Evolutionary conservation across 176 grass and related monocot genomes (phyloP), one percentile per base, ranked within the genome.

Genomic region (Ananas comosus): DNA sequence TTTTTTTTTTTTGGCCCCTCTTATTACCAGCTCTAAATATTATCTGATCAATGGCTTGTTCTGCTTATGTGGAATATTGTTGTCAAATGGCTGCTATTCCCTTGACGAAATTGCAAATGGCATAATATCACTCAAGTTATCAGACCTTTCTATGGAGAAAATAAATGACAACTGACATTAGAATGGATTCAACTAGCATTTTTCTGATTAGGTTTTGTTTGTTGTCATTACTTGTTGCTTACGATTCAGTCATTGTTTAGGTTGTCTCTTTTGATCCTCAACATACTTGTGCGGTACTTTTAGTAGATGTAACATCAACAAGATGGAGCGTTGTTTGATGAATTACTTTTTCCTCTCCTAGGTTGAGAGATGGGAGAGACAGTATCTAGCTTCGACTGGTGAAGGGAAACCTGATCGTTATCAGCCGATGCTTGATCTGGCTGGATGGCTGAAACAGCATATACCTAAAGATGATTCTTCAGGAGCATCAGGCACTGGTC

Each of bases 341-440:
- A 61, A 19, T 10, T 61, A 18, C 56, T 61, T 61, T 18, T 61
- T 61, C 21, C 1, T 66, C 48, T 53, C 65, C 80, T 73, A 96
- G 93, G 82, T 90, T 13, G 63, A 85, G 59, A 97, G 89, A 83
- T 97, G 94, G 94, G 86, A 83, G 56, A 92, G 67, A 50, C 89
- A 92, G 57, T 92, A 97, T 85, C 76, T 92, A 71, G 63, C 87
- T 72, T 90, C 89, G 12, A 92, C 93, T 51, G 74, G 84, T 63
- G 86, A 90, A 80, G 89, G 86, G 13, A 92, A 92, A 72, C 89
- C 83, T 79, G 65, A 81, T 48, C 86, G 79, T 56, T 85, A 92
- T 63, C 83, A 76, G 50, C 92, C 68, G 73, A 97, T 92, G 94
- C 69, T 97, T 70, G 89, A 97, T 73, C 66, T 97, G 63, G 82